Evolutionary conservation across 2,329 filamentous ascomycete species (phyloP), one percentile per base, ranked within the genome.

Genomic region (Penicillium sp.): DNA sequence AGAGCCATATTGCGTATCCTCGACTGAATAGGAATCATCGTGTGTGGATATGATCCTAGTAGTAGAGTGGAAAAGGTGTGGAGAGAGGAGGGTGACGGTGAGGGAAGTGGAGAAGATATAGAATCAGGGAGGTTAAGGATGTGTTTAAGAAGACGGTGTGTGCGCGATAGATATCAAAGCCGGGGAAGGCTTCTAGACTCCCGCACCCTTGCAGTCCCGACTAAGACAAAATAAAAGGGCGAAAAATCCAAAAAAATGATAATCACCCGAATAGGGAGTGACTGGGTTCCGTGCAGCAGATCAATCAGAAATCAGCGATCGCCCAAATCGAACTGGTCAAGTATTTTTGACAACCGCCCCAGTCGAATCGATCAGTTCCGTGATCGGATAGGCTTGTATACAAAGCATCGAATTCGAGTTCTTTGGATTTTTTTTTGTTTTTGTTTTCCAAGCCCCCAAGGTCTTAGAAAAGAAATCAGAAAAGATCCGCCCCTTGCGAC

Each of bases 131-230:
- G 37, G 18, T 20, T 8, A 9, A 49, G 40, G 37, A 15, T 9
- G 49, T 57, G 53, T 61, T 64, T 62, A 63, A 45, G 22, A 46
- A 42, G 37, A 53, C 51, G 56, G 58, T 59, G 62, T 52, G 52
- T 48, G 46, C 26, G 41, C 33, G 44, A 22, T 15, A 25, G 27
- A 54, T 53, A 55, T 59, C 58, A 64, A 64, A 65, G 62, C 62
- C 62, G 62, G 63, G 63, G 63, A 62, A 59, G 61, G 55, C 61
- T 65, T 66, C 63, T 66, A 66, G 63, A 64, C 61, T 61, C 59
- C 62, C 49, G 48, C 46, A 64, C 60, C 63, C 63, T 66, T 66
- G 62, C 63, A 65, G 62, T 41, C 42, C 48, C 53, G 49, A 60
- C 50, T 61, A 51, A 64, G 57, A 64, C 53, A 62, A 60, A 49